These are phyloP conservation scores for Zarea fungicola DNA, from an alignment of 2,329 filamentous ascomycete genomes.

Conservation along the genomic window DNA sequence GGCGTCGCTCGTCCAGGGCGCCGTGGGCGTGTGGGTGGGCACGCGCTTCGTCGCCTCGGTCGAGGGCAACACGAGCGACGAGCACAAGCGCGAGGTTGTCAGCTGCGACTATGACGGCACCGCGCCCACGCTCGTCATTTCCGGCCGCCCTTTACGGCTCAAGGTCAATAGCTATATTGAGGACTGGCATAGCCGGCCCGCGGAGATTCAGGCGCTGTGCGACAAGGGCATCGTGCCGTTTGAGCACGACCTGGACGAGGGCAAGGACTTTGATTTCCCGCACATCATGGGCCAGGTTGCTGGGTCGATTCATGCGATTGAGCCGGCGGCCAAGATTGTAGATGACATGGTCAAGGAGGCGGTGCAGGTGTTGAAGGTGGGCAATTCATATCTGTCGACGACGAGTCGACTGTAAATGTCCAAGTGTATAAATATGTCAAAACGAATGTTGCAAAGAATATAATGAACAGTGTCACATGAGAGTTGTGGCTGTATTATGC, in stretches of 20 bases:
- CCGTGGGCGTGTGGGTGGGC: constrained; percentile 87
- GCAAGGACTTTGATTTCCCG: constrained; percentile 76
- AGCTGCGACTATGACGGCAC: constrained; percentile 75
- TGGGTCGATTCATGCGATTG: constrained; percentile 67
- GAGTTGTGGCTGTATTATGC: too few species aligned
- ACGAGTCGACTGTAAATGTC: constrained; percentile 39
- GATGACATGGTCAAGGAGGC: constrained; percentile 82
- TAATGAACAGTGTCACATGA: too few species aligned
- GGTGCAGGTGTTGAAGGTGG: constrained; percentile 59
- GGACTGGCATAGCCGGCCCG: constrained; percentile 71
- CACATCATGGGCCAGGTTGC: constrained; percentile 94
- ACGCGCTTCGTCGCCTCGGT: constrained; percentile 81
- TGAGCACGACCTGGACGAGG: constrained; percentile 75
- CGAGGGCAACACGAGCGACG: constrained; percentile 74
- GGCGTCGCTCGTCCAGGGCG: constrained; percentile 79
- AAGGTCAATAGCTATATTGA: constrained; percentile 78
- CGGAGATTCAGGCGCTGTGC: constrained; percentile 70
- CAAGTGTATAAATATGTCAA: too few species aligned
- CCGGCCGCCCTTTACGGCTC: constrained; percentile 74
- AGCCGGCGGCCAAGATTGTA: constrained; percentile 81
- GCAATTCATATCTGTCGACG: constrained; percentile 53
- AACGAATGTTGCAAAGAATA: too few species aligned
- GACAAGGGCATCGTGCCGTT: constrained; percentile 74
- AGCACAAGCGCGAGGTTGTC: constrained; percentile 82
- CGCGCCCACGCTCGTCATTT: constrained; percentile 73